Evolutionary conservation across 2,329 filamentous ascomycete genomes (phyloP), one percentile per base, ranked within the genome.

Genomic region (Hymenoscyphus repandus): DNA sequence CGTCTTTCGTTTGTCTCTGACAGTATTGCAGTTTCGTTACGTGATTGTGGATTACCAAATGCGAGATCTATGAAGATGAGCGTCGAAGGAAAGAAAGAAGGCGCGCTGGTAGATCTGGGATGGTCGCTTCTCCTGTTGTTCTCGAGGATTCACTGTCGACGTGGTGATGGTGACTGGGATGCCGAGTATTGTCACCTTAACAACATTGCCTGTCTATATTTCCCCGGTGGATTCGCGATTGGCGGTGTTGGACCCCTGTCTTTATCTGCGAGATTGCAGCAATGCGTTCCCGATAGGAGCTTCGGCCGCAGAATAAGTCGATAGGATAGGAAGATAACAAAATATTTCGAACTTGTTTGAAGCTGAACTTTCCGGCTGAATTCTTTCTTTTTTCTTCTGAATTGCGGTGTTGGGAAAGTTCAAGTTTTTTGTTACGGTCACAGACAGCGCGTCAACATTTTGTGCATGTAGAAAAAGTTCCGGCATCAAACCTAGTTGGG

Each of bases 141-240:
- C 34, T 37, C 34, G 12, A 13, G 15, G 15, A 17, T 37, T 37
- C 34, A 13, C 12, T 10, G 60, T 63, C 58, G 58, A 62, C 55
- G 57, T 58, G 55, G 54, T 51, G 52, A 54, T 53, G 49, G 40
- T 30, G 22, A 40, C 57, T 48, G 55, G 51, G 54, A 50, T 49
- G 50, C 45, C 51, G 39, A 52, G 52, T 52, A 51, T 51, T 57
- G 58, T 51, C 37, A 57, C 37, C 12, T 45, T 45, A 30, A 17
- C 42, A 56, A 59, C 58, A 53, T 57, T 50, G 45, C 50, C 36
- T 33, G 46, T 56, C 47, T 43, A 58, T 57, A 55, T 52, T 43
- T 15, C 30, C 37, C 27, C 45, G 44, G 47, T 58, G 50, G 32
- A 54, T 50, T 51, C 45, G 50, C 58, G 54, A 57, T 57, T 55